Conservation (phyloP, 2,329 filamentous ascomycete species). For the Fusarium mangiferae region DNA sequence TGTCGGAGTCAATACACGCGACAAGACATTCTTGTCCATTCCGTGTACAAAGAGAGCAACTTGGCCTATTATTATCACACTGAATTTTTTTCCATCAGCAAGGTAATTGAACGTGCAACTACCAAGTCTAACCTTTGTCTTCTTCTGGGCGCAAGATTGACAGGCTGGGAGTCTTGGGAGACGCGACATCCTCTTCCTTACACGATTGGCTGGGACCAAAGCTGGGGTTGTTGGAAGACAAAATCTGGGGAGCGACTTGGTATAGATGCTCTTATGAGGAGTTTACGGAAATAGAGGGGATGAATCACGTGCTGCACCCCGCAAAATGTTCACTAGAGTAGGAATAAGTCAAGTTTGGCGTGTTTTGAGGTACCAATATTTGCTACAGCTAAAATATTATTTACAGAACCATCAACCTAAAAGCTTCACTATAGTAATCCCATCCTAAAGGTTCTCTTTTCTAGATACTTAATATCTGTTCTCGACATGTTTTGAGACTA, state of each 20-base stretch:
- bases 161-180: constrained; percentile 20
- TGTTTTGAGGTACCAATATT: rapidly evolving
- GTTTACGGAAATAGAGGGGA: too few species aligned
- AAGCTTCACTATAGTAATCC: rapidly evolving
- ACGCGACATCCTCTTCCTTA: not conserved
- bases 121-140: constrained; percentile 8
- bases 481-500: constrained; percentile 14
- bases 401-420: rapidly evolving
- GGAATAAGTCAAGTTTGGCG: rapidly evolving
- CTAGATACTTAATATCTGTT: not conserved
- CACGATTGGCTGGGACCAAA: not conserved
- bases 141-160: constrained; percentile 12
- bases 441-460: rapidly evolving
- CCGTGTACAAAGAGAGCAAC: not conserved
- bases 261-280: not conserved
- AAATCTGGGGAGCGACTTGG: not conserved
- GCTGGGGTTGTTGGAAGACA: too few species aligned
- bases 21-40: constrained; percentile 11
- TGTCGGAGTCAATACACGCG: not conserved
- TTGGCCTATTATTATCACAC: constrained; percentile 22
- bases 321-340: not conserved
- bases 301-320: not conserved
- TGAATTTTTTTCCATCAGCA: not conserved
- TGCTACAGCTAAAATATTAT: rapidly evolving
- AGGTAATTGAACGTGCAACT: rapidly evolving